These are phyloP conservation scores for Penicillium palitans DNA, from an alignment of 2,329 filamentous ascomycete genomes.

Conservation along the genomic window DNA sequence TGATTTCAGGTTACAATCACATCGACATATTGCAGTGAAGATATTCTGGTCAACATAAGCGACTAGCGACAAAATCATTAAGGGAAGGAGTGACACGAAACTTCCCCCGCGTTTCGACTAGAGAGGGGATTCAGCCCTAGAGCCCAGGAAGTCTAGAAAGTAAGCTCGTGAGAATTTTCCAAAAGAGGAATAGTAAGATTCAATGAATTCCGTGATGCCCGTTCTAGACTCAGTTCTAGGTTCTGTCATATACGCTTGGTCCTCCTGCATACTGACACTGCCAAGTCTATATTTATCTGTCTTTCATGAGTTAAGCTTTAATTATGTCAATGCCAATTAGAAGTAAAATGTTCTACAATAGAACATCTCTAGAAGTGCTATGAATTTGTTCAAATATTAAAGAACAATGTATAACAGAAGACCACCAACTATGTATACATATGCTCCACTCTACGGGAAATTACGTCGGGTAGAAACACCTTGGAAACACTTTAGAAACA, in stretches of 20 bases:
- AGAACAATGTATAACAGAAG: too few species aligned
- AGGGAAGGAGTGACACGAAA: background rate
- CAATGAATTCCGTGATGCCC: background rate
- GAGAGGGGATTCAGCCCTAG: too few species aligned
- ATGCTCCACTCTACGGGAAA: too few species aligned
- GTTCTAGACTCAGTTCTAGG: background rate
- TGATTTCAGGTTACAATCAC: background rate
- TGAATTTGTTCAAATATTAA: too few species aligned
- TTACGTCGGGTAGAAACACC: background rate
- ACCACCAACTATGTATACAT: too few species aligned
- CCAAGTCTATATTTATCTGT: background rate
- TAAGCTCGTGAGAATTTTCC: background rate
- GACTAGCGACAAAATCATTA: background rate
- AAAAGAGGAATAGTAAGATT: background rate
- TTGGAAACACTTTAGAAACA: too few species aligned
- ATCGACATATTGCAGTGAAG: constrained; percentile 6
- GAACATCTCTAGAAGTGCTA: too few species aligned
- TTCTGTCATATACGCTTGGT: background rate
- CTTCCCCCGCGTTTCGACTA: background rate
- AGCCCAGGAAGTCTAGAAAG: too few species aligned
- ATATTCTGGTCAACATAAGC: background rate
- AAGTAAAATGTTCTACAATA: too few species aligned
- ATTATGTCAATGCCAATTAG: background rate
- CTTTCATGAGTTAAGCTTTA: background rate
- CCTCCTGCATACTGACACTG: background rate